These are phyloP conservation scores for Cylindricascospora bacillispora DNA, from an alignment of 1,139 yeast species.

Conservation along the genomic window DNA sequence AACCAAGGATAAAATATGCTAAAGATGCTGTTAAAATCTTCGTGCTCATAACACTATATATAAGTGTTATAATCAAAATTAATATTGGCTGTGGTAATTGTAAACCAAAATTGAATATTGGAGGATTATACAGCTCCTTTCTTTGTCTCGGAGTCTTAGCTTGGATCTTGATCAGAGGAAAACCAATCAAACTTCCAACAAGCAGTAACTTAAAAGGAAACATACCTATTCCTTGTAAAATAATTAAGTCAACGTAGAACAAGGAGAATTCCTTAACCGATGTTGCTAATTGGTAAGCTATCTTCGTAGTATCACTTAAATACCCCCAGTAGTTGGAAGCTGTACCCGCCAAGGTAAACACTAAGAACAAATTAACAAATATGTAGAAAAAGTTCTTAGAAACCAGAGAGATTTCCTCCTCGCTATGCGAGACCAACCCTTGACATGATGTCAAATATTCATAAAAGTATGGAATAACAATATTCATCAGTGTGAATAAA, in stretches of 20 bases:
- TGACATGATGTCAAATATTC: conserved; percentile 54
- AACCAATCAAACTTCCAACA: conserved; percentile 52
- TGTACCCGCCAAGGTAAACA: conserved; percentile 71
- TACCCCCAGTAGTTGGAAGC: conserved; percentile 68
- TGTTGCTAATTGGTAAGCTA: conserved; percentile 61
- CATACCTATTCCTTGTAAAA: conserved; percentile 68
- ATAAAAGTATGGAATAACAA: conserved; percentile 56
- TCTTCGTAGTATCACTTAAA: conserved; percentile 60
- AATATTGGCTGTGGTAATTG: conserved; percentile 72
- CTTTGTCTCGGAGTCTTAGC: conserved; percentile 59
- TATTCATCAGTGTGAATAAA: conserved; percentile 55
- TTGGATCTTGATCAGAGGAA: conserved; percentile 43
- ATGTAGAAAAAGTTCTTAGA: conserved; percentile 69
- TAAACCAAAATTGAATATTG: conserved; percentile 68
- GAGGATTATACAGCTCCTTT: conserved; percentile 61
- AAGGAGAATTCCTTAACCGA: conserved; percentile 56
- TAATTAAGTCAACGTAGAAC: conserved; percentile 61
- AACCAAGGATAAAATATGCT: conserved; percentile 61
- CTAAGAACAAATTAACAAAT: conserved; percentile 64
- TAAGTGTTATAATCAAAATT: conserved; percentile 59
- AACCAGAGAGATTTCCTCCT: conserved; percentile 60
- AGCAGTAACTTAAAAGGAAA: conserved; percentile 57
- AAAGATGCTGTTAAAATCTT: conserved; percentile 64
- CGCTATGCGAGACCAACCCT: conserved; percentile 64
- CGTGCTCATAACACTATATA: conserved; percentile 68